phyloP scores from a whole-genome alignment of 352 stramenopile species.

The Globisporangium mamillatum region DNA sequence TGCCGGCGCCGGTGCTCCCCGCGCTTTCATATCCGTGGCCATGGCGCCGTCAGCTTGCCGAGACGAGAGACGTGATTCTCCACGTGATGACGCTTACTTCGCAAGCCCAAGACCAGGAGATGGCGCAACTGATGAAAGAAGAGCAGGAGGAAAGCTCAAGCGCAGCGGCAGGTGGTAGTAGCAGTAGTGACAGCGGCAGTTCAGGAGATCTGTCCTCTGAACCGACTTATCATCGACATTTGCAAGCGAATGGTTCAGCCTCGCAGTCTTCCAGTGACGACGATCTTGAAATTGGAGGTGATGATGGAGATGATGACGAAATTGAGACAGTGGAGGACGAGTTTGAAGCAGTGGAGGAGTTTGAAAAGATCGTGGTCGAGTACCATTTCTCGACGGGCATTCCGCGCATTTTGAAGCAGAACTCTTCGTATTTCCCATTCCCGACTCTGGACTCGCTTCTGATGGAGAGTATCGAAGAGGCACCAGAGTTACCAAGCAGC shows the following conservation, averaged over 20 bases:
- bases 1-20: constrained; percentile 33
- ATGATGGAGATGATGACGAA: constrained; percentile 3
- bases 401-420: constrained; percentile 32
- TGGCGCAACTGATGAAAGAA: constrained; percentile 1
- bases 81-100: constrained; percentile 26
- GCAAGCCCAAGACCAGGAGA: constrained; percentile 4
- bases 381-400: constrained; percentile 61
- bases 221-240: background rate
- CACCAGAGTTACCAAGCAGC: background rate
- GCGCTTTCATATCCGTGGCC: constrained; percentile 48
- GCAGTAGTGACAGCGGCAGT: background rate
- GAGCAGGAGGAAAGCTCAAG: background rate
- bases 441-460: constrained; percentile 31
- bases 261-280: constrained; percentile 7
- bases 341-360: constrained; percentile 27
- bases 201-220: background rate
- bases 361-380: constrained; percentile 34
- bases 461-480: background rate
- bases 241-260: background rate
- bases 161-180: background rate
- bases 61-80: constrained; percentile 23
- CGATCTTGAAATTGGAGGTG: background rate
- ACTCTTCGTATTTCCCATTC: constrained; percentile 30
- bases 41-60: constrained; percentile 31
- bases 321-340: constrained; percentile 13